Conservation (phyloP, 345 rosid genomes). For the Erodium maritimum region DNA sequence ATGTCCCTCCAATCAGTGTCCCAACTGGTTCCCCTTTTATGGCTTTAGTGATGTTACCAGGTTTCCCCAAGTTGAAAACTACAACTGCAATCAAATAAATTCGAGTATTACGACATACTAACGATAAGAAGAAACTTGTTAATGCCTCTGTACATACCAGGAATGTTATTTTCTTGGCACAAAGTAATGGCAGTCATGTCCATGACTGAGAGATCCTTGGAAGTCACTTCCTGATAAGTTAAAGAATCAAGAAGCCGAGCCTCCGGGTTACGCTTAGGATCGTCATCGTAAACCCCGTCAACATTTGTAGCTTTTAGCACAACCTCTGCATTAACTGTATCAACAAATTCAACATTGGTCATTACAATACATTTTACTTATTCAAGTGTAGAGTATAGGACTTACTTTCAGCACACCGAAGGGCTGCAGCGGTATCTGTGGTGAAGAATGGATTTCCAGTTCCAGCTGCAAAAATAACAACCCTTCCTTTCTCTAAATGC, state of each 20-base stretch:
- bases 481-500: conserved; percentile 94
- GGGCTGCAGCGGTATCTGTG: conserved; percentile 89
- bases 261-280: conserved; percentile 72
- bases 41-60: conserved; percentile 78
- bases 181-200: conserved; percentile 94
- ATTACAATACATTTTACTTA: no score
- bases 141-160: conserved; percentile 50
- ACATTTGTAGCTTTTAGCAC: conserved; percentile 91
- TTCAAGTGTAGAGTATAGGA: background rate
- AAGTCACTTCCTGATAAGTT: conserved; percentile 78
- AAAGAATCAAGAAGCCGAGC: conserved; percentile 65
- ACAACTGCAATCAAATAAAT: conserved; percentile 46
- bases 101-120: background rate
- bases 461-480: conserved; percentile 91
- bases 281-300: conserved; percentile 78
- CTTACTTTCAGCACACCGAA: conserved; percentile 97
- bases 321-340: conserved; percentile 80
- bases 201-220: conserved; percentile 90
- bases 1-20: conserved; percentile 59
- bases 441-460: conserved; percentile 97
- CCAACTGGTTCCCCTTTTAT: conserved; percentile 84
- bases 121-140: no score
- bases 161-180: conserved; percentile 93
- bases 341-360: conserved; percentile 4
- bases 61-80: conserved; percentile 63